Percentiles rank a stretch among this genome's conserved stretches.
Conservation (phyloP, 106 monocot species). For the Platanthera zijinensis region DNA sequence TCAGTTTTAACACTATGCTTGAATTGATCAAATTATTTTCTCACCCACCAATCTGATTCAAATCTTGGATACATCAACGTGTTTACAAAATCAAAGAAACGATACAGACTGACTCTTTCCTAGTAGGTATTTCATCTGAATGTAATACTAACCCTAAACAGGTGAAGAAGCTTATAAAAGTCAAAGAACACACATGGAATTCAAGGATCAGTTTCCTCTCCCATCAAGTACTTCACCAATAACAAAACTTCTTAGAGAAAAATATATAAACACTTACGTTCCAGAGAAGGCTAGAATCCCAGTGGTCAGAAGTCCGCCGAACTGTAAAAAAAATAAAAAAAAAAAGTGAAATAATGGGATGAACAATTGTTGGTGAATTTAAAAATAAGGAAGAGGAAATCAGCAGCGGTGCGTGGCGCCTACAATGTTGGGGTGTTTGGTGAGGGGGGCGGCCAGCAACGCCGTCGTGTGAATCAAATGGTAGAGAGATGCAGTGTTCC, state of each 20-base stretch:
- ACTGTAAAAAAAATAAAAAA: conserved; percentile 10
- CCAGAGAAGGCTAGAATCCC: conserved; percentile 91
- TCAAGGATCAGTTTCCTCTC: too few species aligned
- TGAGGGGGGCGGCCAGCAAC: conserved; percentile 72
- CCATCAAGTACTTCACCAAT: too few species aligned
- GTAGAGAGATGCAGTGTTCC: conserved; percentile 83
- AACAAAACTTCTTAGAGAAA: neutral
- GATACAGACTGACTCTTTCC: too few species aligned
- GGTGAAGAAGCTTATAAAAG: too few species aligned
- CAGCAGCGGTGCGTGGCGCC: neutral
- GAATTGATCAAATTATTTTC: too few species aligned
- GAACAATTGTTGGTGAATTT: neutral
- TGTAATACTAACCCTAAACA: too few species aligned
- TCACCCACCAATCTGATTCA: too few species aligned
- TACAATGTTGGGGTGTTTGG: conserved; percentile 70
- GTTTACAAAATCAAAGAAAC: too few species aligned
- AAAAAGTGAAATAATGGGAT: neutral
- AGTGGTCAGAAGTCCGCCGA: conserved; percentile 59
- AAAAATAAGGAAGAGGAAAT: neutral
- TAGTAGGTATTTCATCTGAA: too few species aligned
- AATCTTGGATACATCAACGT: too few species aligned
- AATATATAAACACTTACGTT: conserved; percentile 43
- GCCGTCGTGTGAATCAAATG: conserved; percentile 91
- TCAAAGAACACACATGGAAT: too few species aligned
- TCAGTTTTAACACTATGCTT: too few species aligned